Evolutionary conservation across 441 rosid species (phyloP), one percentile per base, ranked within the genome.

Genomic region (Rhodomyrtus psidioides): DNA sequence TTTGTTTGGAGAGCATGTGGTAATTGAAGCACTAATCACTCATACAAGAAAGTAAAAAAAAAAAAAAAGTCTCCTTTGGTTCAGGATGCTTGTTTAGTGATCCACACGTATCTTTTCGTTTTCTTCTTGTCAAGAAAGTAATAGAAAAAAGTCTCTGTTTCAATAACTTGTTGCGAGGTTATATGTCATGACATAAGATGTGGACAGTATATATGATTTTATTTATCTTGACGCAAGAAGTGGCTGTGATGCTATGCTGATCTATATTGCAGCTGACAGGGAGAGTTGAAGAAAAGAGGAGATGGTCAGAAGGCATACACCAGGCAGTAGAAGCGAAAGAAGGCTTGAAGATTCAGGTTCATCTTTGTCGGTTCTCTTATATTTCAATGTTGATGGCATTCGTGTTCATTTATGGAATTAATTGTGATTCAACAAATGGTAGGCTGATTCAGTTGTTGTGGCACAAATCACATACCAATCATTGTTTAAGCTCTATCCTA

Each of bases 301-400:
- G 99, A 92, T 97, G 99, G 99, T 94, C 97, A 74, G 98, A 96
- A 3, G 99, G 99, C 85, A 94, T 97, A 90, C 99, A 97, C 91
- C 98, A 97, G 92, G 96, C 99, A 83, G 98, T 96, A 84, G 99
- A 97, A 92, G 99, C 98, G 79, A 97, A 97, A 91, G 99, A 97
- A 91, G 98, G 97, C 90, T 89, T 97, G 88, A 91, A 95, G 91
- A 94, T 97, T 89, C 95, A 95, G 97, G 99, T 96, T 86, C 56
- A 83, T 42, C 54, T 70, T 70, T 70, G 27, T 70, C 0, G 9
- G n/a, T 39, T 70, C 81, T 21, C 79, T 39, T 24, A 82, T 54
- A 54, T 30, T 27, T 6, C 21, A 30, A 30, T 28, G 57, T 82
- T 55, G 10, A 54, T 24, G 56, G 55, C 84, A 82, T 54, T 54